Evolutionary conservation across 805 yeast genomes (phyloP), one percentile per base, ranked within the genome.

Genomic region (Monosporozyma servazzii): DNA sequence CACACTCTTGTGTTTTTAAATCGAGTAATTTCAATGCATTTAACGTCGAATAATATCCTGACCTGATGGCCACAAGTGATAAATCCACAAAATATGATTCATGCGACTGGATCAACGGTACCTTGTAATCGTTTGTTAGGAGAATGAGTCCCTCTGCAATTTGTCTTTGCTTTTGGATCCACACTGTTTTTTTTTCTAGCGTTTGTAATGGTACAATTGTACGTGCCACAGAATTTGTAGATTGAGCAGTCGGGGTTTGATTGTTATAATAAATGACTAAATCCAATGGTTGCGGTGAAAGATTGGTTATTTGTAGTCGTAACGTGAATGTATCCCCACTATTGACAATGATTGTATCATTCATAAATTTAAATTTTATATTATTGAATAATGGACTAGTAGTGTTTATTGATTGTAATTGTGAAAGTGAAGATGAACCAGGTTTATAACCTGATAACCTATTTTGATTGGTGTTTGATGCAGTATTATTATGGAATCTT

Each of bases 21-120:
- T 67, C 71, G 27, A 66, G 55, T 13, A 67, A 51, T 50, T 64
- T 66, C n/a, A 68, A 53, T 3, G 69, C 70, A 3, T 59, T 54
- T 13, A 67, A 48, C 7, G 60, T 58, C 6, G 68, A 58, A 33
- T 63, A 64, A 36, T 61, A 66, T 1, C 70, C 71, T 15, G 59
- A 54, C 48, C 57, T 56, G 5, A 67, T 56, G 6, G 65, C 66
- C 18, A 67, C 58, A 40, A 68, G 60, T 29, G 59, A 56, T 33
- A 68, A 52, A 15, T 59, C 63, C 3, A 61, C 63, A 29, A 59
- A 58, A 47, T 59, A 57, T 7, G 69, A 60, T 31, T 63, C 64
- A 17, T 58, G 58, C 7, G 66, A 62, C 13, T 54, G 56, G 9
- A 66, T 56, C 1, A 62, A 47, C 2, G 69, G 67, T 6, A 66